Conservation (phyloP, 2,329 filamentous ascomycete genomes). For the Fonsecaea pugnacius region DNA sequence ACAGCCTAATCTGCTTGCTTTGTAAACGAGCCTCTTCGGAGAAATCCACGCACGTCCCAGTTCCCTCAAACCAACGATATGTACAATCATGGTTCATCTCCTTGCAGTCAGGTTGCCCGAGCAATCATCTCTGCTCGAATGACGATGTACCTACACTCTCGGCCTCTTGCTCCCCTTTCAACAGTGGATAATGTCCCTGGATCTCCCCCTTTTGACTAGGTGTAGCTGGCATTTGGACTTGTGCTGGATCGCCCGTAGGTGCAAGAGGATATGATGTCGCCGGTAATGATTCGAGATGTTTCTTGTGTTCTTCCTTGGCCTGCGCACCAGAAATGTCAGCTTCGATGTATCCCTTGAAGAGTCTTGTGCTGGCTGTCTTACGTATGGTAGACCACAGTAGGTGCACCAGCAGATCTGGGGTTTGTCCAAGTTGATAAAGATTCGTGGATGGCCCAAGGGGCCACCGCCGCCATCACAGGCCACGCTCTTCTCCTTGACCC, state of each 20-base stretch:
- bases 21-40: background rate
- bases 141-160: conserved; percentile 22
- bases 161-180: conserved; percentile 34
- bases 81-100: conserved; percentile 7
- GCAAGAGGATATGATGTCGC: conserved; percentile 79
- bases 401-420: conserved; percentile 86
- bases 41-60: background rate
- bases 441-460: conserved; percentile 82
- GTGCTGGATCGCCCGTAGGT: conserved; percentile 61
- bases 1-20: no score
- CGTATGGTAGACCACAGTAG: conserved; percentile 93
- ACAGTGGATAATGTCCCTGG: conserved; percentile 33
- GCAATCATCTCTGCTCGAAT: conserved; percentile 29
- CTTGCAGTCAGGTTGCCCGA: background rate
- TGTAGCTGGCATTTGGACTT: conserved; percentile 61
- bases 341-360: conserved; percentile 13
- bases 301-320: conserved; percentile 88
- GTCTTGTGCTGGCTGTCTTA: conserved; percentile 58
- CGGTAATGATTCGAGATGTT: conserved; percentile 80
- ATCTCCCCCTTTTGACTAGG: conserved; percentile 35
- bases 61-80: conserved; percentile 5
- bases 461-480: conserved; percentile 92
- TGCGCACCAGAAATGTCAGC: conserved; percentile 45
- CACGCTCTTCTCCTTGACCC: conserved; percentile 81
- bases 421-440: conserved; percentile 99